Evolutionary conservation across 805 yeast genomes (phyloP), one percentile per base, ranked within the genome.

Genomic region (Metschnikowia hibisci): DNA sequence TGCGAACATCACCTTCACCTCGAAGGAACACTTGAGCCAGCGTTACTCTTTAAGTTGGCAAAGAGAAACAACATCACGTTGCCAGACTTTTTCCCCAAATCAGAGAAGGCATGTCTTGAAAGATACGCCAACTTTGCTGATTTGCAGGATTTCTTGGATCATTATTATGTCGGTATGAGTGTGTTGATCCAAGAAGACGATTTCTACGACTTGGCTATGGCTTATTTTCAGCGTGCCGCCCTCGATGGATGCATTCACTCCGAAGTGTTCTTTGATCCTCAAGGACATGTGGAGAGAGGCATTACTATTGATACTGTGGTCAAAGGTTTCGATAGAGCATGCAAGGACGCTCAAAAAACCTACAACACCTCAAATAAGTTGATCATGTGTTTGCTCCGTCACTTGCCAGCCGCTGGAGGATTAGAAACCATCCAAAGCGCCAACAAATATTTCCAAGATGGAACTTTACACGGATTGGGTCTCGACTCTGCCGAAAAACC

Each of bases 1-100:
- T 86, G 93, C 68, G 95, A 87, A 62, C 91, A 86, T 60, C 95
- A 87, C 59, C 77, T 86, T 47, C 95, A 87, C 63, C 61, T 87
- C 34, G 95, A 86, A 67, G 95, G 95, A 27, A 84, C 95, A 32
- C 62, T 86, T 43, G 85, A 82, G 48, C 93, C 95, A n/a, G 77
- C 78, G 38, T 71, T 85, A 29, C 67, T 86, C 45, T 83, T 84
- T 63, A 76, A 78, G 41, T 67, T 86, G 43, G 89, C 91, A 0
- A 65, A 74, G 55, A 76, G 87, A 65, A 84, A 85, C 66, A 62
- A 66, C 28, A 72, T 86, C 44, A 44, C 58, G 14, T 66, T 87
- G 29, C 95, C 96, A 13, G 73, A 60, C 2, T 66, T 63, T 20
- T 84, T 82, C 64, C 91, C 93, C 31, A 64, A 68, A 37, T 63